A percentile compares a stretch with the other conserved stretches of the same genome.
Evolutionary conservation across 2,329 filamentous ascomycete genomes (phyloP).

Genomic region (Xylariales sp.): DNA sequence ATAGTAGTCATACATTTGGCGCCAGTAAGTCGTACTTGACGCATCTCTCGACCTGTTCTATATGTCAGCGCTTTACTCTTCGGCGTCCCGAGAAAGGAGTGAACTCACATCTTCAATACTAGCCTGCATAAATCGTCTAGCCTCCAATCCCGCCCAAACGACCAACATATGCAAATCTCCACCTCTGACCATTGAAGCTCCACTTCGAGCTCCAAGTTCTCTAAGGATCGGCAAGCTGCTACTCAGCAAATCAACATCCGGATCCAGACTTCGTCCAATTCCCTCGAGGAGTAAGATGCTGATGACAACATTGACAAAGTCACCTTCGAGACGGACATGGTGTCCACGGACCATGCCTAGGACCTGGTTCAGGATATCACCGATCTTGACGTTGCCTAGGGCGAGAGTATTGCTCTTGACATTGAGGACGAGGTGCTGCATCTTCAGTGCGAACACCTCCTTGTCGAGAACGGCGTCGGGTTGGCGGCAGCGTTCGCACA

Average conservation of each 20-base stretch:
- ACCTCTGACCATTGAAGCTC: constrained; percentile 62
- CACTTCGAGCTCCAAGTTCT: constrained; percentile 76
- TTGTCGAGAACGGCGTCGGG: constrained; percentile 83
- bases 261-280: constrained; percentile 83
- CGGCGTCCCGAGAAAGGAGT: background rate
- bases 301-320: constrained; percentile 97
- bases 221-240: constrained; percentile 87
- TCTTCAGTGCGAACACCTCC: constrained; percentile 89
- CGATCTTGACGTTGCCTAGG: constrained; percentile 90
- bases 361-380: constrained; percentile 88
- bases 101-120: constrained; percentile 77
- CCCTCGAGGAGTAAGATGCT: constrained; percentile 91
- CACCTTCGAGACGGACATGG: constrained; percentile 90
- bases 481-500: constrained; percentile 93
- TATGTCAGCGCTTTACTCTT: constrained; percentile 11
- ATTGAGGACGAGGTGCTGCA: constrained; percentile 90
- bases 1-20: constrained; percentile 10
- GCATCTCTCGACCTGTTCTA: constrained; percentile 5
- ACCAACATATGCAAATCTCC: constrained; percentile 82
- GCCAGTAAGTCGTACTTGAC: constrained; percentile 9
- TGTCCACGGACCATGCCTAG: constrained; percentile 86
- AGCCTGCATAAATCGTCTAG: constrained; percentile 81
- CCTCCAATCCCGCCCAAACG: constrained; percentile 88
- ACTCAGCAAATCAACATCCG: constrained; percentile 77
- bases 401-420: constrained; percentile 91